Conservation (phyloP, 2,329 filamentous ascomycete genomes). For the Aspergillus costaricaensis region DNA sequence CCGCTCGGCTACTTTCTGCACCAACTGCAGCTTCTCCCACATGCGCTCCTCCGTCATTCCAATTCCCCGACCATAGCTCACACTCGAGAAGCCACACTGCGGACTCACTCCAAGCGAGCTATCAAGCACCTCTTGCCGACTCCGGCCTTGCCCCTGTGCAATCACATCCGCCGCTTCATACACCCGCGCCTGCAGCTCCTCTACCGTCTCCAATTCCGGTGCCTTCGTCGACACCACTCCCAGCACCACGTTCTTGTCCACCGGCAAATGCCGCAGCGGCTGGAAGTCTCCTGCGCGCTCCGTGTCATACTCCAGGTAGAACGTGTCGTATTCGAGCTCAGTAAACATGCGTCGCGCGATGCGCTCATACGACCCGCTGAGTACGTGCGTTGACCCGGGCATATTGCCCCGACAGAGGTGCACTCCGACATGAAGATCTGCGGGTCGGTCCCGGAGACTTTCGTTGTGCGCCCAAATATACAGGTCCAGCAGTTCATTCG, state of each 20-base stretch:
- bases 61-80: slow-evolving; percentile 56
- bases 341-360: slow-evolving; percentile 64
- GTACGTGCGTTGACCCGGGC: slow-evolving; percentile 56
- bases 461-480: slow-evolving; percentile 75
- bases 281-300: slow-evolving; percentile 62
- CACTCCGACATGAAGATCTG: slow-evolving; percentile 71
- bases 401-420: slow-evolving; percentile 68
- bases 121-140: slow-evolving; percentile 63
- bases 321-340: slow-evolving; percentile 60
- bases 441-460: slow-evolving; percentile 59
- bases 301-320: slow-evolving; percentile 67
- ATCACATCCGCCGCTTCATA: slow-evolving; percentile 63
- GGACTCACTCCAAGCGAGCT: slow-evolving; percentile 62
- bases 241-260: slow-evolving; percentile 60
- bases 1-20: slow-evolving; percentile 64
- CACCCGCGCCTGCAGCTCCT: slow-evolving; percentile 58
- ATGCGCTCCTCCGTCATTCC: slow-evolving; percentile 63
- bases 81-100: slow-evolving; percentile 69
- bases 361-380: slow-evolving; percentile 60
- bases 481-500: slow-evolving; percentile 67
- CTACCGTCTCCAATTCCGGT: slow-evolving; percentile 58
- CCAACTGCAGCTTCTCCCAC: slow-evolving; percentile 67
- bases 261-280: slow-evolving; percentile 59
- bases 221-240: slow-evolving; percentile 63
- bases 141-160: slow-evolving; percentile 63